These are phyloP conservation scores for Phytophthora palmivora DNA, from an alignment of 352 stramenopile species.

Conservation along the genomic window DNA sequence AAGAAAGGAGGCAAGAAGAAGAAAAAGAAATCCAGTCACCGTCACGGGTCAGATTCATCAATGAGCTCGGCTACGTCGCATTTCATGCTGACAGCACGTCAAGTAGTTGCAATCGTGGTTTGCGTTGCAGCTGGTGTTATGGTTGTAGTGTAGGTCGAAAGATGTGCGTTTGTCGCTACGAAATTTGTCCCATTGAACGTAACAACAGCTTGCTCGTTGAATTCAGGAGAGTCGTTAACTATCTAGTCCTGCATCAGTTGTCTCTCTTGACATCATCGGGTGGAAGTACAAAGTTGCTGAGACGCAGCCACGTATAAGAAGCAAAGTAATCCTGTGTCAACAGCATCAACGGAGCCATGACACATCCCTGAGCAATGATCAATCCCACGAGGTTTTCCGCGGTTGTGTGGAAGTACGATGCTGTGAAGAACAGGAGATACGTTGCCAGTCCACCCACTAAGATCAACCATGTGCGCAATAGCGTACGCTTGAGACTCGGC, in stretches of 20 bases:
- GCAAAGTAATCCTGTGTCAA: conserved; percentile 70
- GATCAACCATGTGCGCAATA: conserved; percentile 56
- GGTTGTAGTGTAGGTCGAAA: conserved; percentile 30
- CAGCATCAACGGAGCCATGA: conserved; percentile 74
- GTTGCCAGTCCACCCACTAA: conserved; percentile 39
- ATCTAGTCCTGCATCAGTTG: conserved; percentile 21
- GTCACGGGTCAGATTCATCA: conserved; percentile 21
- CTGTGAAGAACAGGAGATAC: conserved; percentile 78
- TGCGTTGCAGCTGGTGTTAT: conserved; percentile 32
- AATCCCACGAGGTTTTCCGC: conserved; percentile 72
- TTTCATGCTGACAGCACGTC: conserved; percentile 16
- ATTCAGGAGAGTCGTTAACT: conserved; percentile 15
- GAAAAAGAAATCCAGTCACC: conserved; percentile 34
- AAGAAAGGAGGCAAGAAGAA: conserved; percentile 55
- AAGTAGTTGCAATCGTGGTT: conserved; percentile 31
- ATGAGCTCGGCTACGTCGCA: conserved; percentile 15
- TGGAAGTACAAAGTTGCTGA: conserved; percentile 69
- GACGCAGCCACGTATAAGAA: conserved; percentile 47
- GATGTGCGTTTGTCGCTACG: conserved; percentile 7
- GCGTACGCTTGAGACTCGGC: conserved; percentile 54
- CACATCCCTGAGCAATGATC: conserved; percentile 55
- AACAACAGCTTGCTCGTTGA: conserved; percentile 24
- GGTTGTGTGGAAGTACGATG: conserved; percentile 72
- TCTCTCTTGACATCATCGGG: conserved; percentile 45
- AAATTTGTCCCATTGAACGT: conserved; percentile 1